These are phyloP conservation scores for Diaporthe longicolla DNA, from an alignment of 2,329 filamentous ascomycete genomes.

Conservation along the genomic window DNA sequence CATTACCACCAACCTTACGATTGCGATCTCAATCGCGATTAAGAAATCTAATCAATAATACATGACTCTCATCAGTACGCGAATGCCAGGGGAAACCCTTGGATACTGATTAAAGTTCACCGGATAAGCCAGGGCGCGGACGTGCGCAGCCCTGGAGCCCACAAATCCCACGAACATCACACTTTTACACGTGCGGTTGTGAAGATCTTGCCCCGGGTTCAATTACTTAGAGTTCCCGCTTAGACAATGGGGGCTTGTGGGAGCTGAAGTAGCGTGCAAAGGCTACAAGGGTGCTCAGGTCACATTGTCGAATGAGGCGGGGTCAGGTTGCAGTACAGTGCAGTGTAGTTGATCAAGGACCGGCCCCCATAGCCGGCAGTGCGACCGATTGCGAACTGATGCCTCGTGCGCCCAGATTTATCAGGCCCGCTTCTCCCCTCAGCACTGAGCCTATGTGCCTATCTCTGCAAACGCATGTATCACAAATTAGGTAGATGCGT, in stretches of 20 bases:
- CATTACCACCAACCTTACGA: background rate
- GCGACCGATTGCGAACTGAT: slow-evolving; percentile 3
- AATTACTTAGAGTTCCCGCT: slow-evolving; percentile 10
- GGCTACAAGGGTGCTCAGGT: background rate
- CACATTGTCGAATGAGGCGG: background rate
- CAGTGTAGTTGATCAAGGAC: background rate
- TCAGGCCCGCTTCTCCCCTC: background rate
- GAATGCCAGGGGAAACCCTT: background rate
- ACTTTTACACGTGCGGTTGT: too few species aligned
- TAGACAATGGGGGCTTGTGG: background rate
- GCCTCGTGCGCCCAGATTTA: slow-evolving; percentile 18
- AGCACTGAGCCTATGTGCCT: background rate
- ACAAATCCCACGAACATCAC: background rate
- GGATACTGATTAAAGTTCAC: background rate
- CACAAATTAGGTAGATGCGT: background rate
- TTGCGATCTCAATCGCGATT: background rate
- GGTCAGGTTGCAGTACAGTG: background rate
- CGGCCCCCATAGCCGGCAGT: background rate
- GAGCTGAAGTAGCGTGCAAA: background rate
- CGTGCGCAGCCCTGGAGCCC: background rate
- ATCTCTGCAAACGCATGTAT: background rate
- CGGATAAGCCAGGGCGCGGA: slow-evolving; percentile 1
- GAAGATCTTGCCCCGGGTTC: background rate
- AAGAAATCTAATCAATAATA: background rate
- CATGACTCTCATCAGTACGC: background rate